A percentile compares a stretch with the other conserved stretches of the same genome.
These are phyloP conservation scores for Diutina scorzettiae DNA, from an alignment of 1,139 yeast genomes.

Conservation along the genomic window DNA sequence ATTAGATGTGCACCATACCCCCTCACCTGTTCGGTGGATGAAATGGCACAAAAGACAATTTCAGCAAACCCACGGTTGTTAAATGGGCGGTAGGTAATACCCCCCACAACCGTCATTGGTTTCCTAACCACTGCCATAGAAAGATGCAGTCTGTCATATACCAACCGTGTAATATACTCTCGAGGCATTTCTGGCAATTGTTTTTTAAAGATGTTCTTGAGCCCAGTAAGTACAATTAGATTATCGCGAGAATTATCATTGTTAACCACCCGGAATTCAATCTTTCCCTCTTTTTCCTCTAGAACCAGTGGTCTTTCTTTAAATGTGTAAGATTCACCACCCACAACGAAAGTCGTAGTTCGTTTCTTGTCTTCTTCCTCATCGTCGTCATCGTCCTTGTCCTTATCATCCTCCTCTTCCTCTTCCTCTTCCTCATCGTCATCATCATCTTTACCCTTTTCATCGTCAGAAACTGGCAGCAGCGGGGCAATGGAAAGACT, in stretches of 20 bases:
- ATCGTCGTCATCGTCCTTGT: slow-evolving; percentile 36
- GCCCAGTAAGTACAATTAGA: slow-evolving; percentile 84
- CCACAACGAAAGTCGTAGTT: slow-evolving; percentile 34
- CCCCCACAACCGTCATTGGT: slow-evolving; percentile 94
- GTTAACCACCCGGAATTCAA: slow-evolving; percentile 91
- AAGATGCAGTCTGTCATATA: slow-evolving; percentile 85
- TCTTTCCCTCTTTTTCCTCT: slow-evolving; percentile 83
- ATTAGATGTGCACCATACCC: slow-evolving; percentile 98
- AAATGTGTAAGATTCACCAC: slow-evolving; percentile 74
- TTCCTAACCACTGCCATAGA: slow-evolving; percentile 93
- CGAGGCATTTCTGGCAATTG: slow-evolving; percentile 98
- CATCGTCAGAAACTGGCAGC: slow-evolving; percentile 1
- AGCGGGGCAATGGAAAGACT: background rate
- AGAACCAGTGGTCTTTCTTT: slow-evolving; percentile 89
- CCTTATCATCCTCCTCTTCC: slow-evolving; percentile 16
- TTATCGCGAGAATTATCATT: slow-evolving; percentile 84
- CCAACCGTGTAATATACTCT: slow-evolving; percentile 88
- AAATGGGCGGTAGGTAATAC: slow-evolving; percentile 92
- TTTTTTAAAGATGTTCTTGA: slow-evolving; percentile 91
- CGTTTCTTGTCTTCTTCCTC: slow-evolving; percentile 41
- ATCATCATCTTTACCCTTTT: slow-evolving; percentile 30
- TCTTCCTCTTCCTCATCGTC: slow-evolving; percentile 44
- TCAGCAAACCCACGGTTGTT: slow-evolving; percentile 88
- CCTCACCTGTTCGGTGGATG: slow-evolving; percentile 93
- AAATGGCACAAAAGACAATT: slow-evolving; percentile 95